A percentile compares a stretch with the other conserved stretches of the same genome.
Evolutionary conservation across 2,329 filamentous ascomycete genomes (phyloP).

Genomic region (Pyrenochaeta sp.): DNA sequence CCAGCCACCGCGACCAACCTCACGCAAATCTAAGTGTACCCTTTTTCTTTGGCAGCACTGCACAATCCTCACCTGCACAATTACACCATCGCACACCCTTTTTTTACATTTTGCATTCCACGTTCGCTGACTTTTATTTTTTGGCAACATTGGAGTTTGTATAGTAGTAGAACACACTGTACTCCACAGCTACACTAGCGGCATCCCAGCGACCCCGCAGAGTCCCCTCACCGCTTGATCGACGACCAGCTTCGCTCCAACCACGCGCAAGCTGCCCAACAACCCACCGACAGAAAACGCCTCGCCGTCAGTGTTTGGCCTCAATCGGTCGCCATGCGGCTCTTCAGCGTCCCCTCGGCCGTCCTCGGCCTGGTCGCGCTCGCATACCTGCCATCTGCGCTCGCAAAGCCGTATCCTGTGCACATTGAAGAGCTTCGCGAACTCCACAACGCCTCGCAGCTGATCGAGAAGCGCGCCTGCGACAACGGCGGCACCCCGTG

Average conservation of each 20-base stretch:
- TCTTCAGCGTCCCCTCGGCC: constrained; percentile 74
- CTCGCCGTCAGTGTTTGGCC: constrained; percentile 13
- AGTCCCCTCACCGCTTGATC: constrained; percentile 24
- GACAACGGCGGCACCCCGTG: constrained; percentile 31
- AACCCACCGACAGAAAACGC: constrained; percentile 5
- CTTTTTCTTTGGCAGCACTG: constrained; percentile 38
- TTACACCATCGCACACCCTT: constrained; percentile 16
- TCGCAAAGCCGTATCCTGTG: constrained; percentile 43
- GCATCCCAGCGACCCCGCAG: constrained; percentile 29
- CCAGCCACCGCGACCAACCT: constrained; percentile 31
- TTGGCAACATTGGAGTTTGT: no score
- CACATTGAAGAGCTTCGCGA: constrained; percentile 35
- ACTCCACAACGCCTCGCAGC: constrained; percentile 41
- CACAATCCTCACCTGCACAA: constrained; percentile 19
- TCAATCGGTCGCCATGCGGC: constrained; percentile 32
- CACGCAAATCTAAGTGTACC: constrained; percentile 39
- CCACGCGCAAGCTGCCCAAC: not conserved
- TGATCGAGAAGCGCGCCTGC: constrained; percentile 31
- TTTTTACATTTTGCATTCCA: constrained; percentile 1
- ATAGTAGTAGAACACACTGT: constrained; percentile 1
- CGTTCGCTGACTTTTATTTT: constrained; percentile 19
- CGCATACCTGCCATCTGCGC: constrained; percentile 63
- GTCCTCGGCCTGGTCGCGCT: constrained; percentile 54
- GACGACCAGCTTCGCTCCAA: constrained; percentile 5
- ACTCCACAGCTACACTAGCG: constrained; percentile 3